A percentile compares a stretch with the other conserved stretches of the same genome.
Evolutionary conservation across 768 basidiomycete species (phyloP).

Genomic region (Gymnopilus junonius): DNA sequence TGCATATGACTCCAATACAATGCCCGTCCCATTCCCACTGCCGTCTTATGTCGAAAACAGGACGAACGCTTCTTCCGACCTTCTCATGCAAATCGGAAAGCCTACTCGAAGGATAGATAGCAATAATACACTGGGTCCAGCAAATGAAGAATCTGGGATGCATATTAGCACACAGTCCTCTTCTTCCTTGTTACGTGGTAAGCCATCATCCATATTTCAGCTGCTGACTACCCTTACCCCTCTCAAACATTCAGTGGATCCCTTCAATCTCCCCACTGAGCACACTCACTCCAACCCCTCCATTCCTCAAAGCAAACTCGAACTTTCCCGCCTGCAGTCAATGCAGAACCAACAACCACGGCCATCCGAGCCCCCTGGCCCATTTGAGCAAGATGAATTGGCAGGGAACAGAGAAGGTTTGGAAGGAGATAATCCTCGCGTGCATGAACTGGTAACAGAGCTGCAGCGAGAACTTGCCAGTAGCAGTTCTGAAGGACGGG

Average conservation of each 20-base stretch:
- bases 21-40: not conserved
- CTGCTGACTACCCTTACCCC: too few relatives aligned
- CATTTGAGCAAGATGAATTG: not conserved
- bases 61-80: not conserved
- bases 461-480: not conserved
- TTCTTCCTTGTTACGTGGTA: not conserved
- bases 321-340: not conserved
- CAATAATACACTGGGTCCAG: not conserved
- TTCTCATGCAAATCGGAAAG: not conserved
- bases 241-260: not conserved
- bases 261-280: not conserved
- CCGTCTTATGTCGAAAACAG: not conserved
- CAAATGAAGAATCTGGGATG: not conserved
- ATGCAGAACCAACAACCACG: not conserved
- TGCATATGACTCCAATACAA: not conserved
- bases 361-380: not conserved
- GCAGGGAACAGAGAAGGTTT: not conserved
- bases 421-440: not conserved
- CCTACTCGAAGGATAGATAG: not conserved
- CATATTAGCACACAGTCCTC: not conserved
- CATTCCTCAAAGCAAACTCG: not conserved
- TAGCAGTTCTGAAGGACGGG: not conserved
- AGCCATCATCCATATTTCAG: not conserved
- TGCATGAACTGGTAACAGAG: not conserved
- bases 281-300: not conserved